Conservation (phyloP, 2,329 filamentous ascomycete genomes). For the Diaporthe citri region DNA sequence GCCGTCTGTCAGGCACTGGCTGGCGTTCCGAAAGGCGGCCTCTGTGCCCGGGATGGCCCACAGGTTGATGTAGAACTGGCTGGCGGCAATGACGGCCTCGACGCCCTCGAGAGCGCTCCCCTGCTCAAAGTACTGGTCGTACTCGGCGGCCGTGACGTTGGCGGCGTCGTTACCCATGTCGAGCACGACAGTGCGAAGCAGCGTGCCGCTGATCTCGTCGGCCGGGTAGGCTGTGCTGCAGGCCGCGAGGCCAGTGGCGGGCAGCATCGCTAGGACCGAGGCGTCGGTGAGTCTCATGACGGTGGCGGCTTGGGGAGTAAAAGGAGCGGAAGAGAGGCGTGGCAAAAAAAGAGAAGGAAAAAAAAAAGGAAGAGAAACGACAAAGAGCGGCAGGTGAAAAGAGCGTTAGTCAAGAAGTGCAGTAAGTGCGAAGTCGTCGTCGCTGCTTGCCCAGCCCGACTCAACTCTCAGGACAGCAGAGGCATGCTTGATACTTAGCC, state of each 20-base stretch:
- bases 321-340: not conserved
- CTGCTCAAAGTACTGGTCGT: constrained; percentile 25
- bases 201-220: constrained; percentile 9
- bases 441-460: not conserved
- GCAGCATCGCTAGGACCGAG: not conserved
- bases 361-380: too few species aligned
- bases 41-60: constrained; percentile 7
- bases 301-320: not conserved
- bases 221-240: not conserved
- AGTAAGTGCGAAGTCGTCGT: not conserved
- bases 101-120: constrained; percentile 14
- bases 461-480: not conserved
- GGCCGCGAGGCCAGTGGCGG: not conserved
- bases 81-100: not conserved
- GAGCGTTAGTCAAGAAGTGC: not conserved
- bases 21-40: not conserved
- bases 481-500: not conserved
- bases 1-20: not conserved
- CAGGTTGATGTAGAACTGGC: constrained; percentile 11
- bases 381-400: not conserved
- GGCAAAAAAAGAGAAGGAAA: not conserved
- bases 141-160: constrained; percentile 9
- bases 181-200: constrained; percentile 4
- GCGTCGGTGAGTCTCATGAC: not conserved
- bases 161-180: constrained; percentile 10